Base-by-base conservation (phyloP, 2,329 filamentous ascomycete species). In the Lachnellula subtilissima region DNA sequence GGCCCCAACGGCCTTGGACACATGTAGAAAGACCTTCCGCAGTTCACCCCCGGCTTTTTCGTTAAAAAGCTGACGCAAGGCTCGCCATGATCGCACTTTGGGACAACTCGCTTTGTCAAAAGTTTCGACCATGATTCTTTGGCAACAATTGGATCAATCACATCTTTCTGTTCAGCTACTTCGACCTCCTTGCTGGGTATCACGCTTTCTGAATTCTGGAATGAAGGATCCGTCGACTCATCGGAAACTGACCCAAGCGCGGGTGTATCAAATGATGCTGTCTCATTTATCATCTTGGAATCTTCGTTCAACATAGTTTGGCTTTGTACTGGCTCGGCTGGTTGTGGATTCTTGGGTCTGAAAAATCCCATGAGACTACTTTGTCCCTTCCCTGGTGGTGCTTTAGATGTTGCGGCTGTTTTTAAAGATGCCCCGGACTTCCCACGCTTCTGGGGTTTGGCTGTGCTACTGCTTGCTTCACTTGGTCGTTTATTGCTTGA, bases 61-160 rank as follows among this genome's bases (percentile, higher is more conserved):
- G 92, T 96, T 17, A 86, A 81, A 51, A 93, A 75, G 61, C 80
- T 89, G 61, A 91, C 88, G 72, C 94, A 97, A 2, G 89, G 88
- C 65, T 97, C 92, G 52, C 84, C 78, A 68, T 99, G 94, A 48
- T 97, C 91, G 69, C 94, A 99, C 55, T 81, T 82, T 1, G 94
- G 94, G 1, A 83, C 78, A 1, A 83, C 75, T 55, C 88, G 85
- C 70, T 87, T 91, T 15, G 86, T 83, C 59, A 97, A 86, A 14
- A 97, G 78, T 69, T 87, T 91, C 4, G 84, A 86, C 94, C 94
- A 97, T 22, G 87, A 87, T 67, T 94, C 87, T 69, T 90, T 93
- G 47, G 82, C 81, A 58, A 82, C 78, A 50, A 91, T 83, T 0
- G 87, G 86, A 63, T 92, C 88, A 58, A 87, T 77, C 1, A 83